Evolutionary conservation across 192 early-diverging fungal genomes (phyloP).

Genomic region (Spizellomyces punctatus): DNA sequence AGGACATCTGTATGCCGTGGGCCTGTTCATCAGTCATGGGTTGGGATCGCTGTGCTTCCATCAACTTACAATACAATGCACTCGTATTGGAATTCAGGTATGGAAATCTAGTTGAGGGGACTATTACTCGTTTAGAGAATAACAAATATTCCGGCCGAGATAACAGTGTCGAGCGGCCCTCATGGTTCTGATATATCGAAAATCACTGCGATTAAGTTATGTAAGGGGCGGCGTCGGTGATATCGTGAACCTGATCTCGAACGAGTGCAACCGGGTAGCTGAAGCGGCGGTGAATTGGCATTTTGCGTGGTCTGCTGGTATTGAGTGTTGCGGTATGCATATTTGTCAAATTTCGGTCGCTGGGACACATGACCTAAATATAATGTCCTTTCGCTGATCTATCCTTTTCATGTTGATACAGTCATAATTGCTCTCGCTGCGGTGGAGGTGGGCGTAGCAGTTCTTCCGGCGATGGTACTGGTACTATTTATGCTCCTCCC

Average conservation of each 20-base stretch:
- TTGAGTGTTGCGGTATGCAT: conserved; percentile 53
- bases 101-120: neutral
- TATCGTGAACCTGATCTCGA: conserved; percentile 72
- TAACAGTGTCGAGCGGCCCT: conserved; percentile 67
- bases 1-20: conserved; percentile 58
- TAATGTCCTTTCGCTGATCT: neutral
- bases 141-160: neutral
- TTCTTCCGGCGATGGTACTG: conserved; percentile 48
- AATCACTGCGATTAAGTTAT: conserved; percentile 64
- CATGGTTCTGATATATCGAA: conserved; percentile 76
- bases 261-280: conserved; percentile 72
- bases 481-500: conserved; percentile 57
- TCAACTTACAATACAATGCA: conserved; percentile 46
- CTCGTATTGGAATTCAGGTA: conserved; percentile 50
- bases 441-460: conserved; percentile 52
- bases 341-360: too few relatives aligned
- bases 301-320: conserved; percentile 70
- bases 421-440: conserved; percentile 55
- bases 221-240: conserved; percentile 69
- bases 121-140: neutral
- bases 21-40: conserved; percentile 53
- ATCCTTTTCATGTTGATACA: conserved; percentile 14
- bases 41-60: conserved; percentile 48
- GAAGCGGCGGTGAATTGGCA: conserved; percentile 73
- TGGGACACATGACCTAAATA: too few relatives aligned